Conservation (phyloP, 2,329 filamentous ascomycete species). For the Trichoderma aggressivum region DNA sequence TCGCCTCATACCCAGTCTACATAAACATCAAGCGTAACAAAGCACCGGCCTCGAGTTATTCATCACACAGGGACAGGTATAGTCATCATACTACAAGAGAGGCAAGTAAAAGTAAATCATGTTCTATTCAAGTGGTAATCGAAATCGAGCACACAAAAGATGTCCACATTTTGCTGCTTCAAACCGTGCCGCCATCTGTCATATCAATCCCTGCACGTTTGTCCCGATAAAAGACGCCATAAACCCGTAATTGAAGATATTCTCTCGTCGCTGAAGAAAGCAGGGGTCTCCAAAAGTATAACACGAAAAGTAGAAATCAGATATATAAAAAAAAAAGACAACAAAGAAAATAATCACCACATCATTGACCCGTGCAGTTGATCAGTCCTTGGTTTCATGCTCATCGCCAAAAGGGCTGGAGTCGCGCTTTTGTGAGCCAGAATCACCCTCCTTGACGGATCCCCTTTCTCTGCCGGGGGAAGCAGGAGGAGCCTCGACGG, state of each 20-base stretch:
- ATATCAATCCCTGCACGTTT: conserved; percentile 28
- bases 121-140: conserved; percentile 26
- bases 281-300: conserved; percentile 28
- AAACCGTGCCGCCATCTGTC: conserved; percentile 29
- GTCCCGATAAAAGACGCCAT: conserved; percentile 28
- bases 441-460: conserved; percentile 23
- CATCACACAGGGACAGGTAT: no score
- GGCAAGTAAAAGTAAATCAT: conserved; percentile 20
- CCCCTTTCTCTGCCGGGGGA: not conserved
- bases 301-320: conserved; percentile 20
- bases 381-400: conserved; percentile 52
- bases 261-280: conserved; percentile 21
- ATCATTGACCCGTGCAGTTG: conserved; percentile 11
- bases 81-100: not conserved
- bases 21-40: not conserved
- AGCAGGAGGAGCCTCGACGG: not conserved
- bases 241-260: conserved; percentile 25
- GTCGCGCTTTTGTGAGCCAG: conserved; percentile 29
- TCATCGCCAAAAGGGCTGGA: conserved; percentile 57
- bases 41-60: not conserved
- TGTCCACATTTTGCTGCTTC: conserved; percentile 22
- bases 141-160: conserved; percentile 22
- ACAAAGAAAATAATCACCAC: not conserved
- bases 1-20: not conserved
- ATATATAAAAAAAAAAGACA: not conserved